phyloP scores from a whole-genome alignment of 306 rosid species.

The Begonia masoniana region DNA sequence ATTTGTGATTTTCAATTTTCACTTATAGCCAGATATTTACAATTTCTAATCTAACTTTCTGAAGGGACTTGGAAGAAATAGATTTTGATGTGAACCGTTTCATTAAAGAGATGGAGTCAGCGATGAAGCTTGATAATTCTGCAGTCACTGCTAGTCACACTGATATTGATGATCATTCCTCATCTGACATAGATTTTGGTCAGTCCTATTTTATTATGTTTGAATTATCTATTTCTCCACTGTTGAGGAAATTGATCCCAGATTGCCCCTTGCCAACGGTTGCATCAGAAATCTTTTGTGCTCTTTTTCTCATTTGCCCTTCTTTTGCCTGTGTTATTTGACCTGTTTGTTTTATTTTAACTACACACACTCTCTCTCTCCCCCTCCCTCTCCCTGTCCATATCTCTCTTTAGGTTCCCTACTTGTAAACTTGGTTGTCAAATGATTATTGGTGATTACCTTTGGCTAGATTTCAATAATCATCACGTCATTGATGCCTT shows the following conservation, averaged over 20 bases:
- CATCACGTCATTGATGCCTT: no score
- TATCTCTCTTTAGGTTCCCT: background rate
- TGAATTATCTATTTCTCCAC: background rate
- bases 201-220: slow-evolving; percentile 8
- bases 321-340: no score
- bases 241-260: background rate
- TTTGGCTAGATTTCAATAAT: no score
- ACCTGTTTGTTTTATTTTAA: no score
- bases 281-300: no score
- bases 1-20: no score
- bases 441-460: no score
- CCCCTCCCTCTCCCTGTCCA: background rate
- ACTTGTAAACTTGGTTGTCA: background rate
- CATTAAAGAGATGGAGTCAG: slow-evolving; percentile 62
- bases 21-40: no score
- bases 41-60: slow-evolving; percentile 1
- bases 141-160: slow-evolving; percentile 29
- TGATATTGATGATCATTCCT: slow-evolving; percentile 49
- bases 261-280: no score
- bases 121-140: slow-evolving; percentile 37
- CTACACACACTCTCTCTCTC: no score
- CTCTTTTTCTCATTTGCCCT: no score
- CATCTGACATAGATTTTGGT: slow-evolving; percentile 83
- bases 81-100: slow-evolving; percentile 64
- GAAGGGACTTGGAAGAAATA: slow-evolving; percentile 65